Percentiles rank a stretch among this genome's conserved stretches.
phyloP scores from a whole-genome alignment of 176 grass and related monocot genomes.

The Paspalum notatum region DNA sequence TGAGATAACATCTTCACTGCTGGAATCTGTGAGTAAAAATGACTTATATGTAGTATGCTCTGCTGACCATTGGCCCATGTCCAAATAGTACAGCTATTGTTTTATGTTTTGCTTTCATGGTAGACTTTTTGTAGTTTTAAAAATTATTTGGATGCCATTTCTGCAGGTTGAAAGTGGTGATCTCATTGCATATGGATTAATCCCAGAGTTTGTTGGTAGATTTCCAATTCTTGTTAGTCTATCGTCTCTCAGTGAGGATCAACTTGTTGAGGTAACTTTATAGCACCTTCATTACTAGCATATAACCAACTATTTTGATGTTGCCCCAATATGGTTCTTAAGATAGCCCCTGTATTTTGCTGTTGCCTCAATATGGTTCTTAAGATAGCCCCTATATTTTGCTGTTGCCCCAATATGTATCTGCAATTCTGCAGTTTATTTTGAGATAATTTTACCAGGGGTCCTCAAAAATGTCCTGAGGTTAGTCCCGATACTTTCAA shows the following conservation, averaged over 20 bases:
- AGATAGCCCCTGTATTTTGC: too few relatives aligned
- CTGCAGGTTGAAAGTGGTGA: slow-evolving; percentile 74
- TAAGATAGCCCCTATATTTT: too few relatives aligned
- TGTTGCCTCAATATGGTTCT: too few relatives aligned
- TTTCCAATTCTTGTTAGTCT: slow-evolving; percentile 82
- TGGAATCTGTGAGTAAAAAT: slow-evolving; percentile 66
- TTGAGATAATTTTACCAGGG: too few relatives aligned
- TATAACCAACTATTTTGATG: neutral
- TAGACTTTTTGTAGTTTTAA: neutral
- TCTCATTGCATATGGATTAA: slow-evolving; percentile 76
- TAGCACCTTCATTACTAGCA: neutral
- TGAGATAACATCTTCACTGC: slow-evolving; percentile 60
- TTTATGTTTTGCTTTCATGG: slow-evolving; percentile 18
- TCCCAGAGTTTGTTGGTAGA: slow-evolving; percentile 78
- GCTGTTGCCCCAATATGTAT: too few relatives aligned
- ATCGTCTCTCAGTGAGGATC: slow-evolving; percentile 66
- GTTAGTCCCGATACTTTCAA: too few relatives aligned
- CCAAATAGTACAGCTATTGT: neutral
- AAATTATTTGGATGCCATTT: slow-evolving; percentile 25
- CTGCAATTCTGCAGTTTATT: too few relatives aligned
- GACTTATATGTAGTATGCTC: neutral
- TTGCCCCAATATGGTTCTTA: too few relatives aligned
- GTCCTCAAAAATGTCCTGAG: too few relatives aligned
- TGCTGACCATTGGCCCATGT: neutral
- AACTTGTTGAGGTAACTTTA: slow-evolving; percentile 70